Conservation (phyloP, 2,329 filamentous ascomycete species). For the Coccinonectria pachysandricola region DNA sequence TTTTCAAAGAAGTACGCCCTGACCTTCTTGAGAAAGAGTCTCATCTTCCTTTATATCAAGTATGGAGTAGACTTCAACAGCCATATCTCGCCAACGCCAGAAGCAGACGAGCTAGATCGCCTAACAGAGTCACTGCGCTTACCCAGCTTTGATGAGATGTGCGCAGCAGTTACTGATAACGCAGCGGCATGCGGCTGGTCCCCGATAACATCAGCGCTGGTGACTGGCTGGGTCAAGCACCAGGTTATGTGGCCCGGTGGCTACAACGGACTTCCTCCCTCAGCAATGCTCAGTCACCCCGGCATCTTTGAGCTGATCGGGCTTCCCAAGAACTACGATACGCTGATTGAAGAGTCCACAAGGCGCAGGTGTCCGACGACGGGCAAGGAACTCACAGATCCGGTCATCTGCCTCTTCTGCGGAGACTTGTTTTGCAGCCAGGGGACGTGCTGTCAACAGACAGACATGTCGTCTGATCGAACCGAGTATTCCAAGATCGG, state of each 20-base stretch:
- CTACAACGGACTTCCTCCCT: slow-evolving; percentile 22
- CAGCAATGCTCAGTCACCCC: slow-evolving; percentile 60
- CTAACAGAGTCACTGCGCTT: slow-evolving; percentile 66
- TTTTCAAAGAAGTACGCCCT: slow-evolving; percentile 75
- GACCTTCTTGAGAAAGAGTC: slow-evolving; percentile 77
- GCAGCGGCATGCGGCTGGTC: slow-evolving; percentile 39
- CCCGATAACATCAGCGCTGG: slow-evolving; percentile 32
- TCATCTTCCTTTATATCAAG: slow-evolving; percentile 75
- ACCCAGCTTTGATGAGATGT: slow-evolving; percentile 70
- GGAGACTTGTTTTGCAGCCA: slow-evolving; percentile 96
- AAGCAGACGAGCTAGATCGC: slow-evolving; percentile 70
- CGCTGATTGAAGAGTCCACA: slow-evolving; percentile 84
- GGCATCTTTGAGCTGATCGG: slow-evolving; percentile 91
- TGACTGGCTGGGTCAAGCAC: slow-evolving; percentile 66
- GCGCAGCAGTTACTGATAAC: slow-evolving; percentile 45
- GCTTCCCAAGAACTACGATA: slow-evolving; percentile 83
- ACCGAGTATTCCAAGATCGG: slow-evolving; percentile 48
- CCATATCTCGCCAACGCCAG: slow-evolving; percentile 50
- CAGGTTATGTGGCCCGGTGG: slow-evolving; percentile 34
- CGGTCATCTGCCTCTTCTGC: slow-evolving; percentile 86
- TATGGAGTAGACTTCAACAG: slow-evolving; percentile 81
- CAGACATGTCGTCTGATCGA: slow-evolving; percentile 35
- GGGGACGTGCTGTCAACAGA: slow-evolving; percentile 76
- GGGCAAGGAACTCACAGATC: slow-evolving; percentile 83
- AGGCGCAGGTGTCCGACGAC: slow-evolving; percentile 76